Percentiles rank a stretch among this genome's conserved stretches.
Evolutionary conservation across 768 basidiomycete genomes (phyloP).

Genomic region (Naganishia kalamii): DNA sequence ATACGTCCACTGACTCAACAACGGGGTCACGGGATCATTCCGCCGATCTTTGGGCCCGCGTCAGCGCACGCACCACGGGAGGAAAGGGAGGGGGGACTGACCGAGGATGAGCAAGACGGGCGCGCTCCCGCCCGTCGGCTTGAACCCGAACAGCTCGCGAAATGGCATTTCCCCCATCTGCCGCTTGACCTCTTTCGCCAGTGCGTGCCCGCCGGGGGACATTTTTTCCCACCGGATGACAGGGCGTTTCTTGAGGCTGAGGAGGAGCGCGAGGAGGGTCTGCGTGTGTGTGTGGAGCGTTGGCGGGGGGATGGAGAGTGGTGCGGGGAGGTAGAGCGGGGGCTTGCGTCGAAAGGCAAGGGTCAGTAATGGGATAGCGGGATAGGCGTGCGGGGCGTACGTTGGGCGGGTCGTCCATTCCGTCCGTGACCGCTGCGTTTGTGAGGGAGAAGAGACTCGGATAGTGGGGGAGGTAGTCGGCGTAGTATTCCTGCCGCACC

Average conservation of each 20-base stretch:
- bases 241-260: slow-evolving; percentile 94
- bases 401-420: slow-evolving; percentile 43
- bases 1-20: slow-evolving; percentile 97
- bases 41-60: slow-evolving; percentile 59
- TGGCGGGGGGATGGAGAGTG: slow-evolving; percentile 38
- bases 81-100: slow-evolving; percentile 21
- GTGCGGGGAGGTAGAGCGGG: slow-evolving; percentile 43
- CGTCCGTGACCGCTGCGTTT: slow-evolving; percentile 36
- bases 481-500: slow-evolving; percentile 74
- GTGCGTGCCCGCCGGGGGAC: slow-evolving; percentile 82
- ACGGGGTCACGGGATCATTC: slow-evolving; percentile 93
- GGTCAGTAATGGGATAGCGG: neutral
- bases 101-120: slow-evolving; percentile 79
- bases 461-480: slow-evolving; percentile 83
- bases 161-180: slow-evolving; percentile 64
- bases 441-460: slow-evolving; percentile 76
- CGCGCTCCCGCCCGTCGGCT: slow-evolving; percentile 68
- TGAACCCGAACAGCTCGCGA: slow-evolving; percentile 81
- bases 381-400: slow-evolving; percentile 23
- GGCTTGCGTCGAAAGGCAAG: slow-evolving; percentile 31
- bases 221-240: slow-evolving; percentile 88
- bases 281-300: slow-evolving; percentile 74
- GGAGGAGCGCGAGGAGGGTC: slow-evolving; percentile 73
- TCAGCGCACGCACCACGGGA: neutral
- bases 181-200: slow-evolving; percentile 78